Percentiles rank a stretch among this genome's conserved stretches.
These are phyloP conservation scores for Veloporphyrellus conicus DNA, from an alignment of 1,284 basidiomycete species.

Conservation along the genomic window DNA sequence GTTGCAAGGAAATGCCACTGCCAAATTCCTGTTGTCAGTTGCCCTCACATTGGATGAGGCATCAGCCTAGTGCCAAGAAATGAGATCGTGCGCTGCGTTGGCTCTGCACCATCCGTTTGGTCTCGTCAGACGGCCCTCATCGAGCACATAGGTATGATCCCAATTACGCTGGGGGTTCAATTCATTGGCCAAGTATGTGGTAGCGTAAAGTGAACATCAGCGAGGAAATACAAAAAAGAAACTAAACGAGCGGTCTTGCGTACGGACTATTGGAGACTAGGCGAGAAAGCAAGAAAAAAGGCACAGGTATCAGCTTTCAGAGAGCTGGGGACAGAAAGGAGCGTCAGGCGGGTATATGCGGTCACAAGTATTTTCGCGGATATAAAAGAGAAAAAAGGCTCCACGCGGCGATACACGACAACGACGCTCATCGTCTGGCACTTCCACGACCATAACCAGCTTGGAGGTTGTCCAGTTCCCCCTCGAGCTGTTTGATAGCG, in stretches of 20 bases:
- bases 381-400: neutral
- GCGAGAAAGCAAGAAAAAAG: neutral
- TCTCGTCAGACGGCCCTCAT: too few species aligned
- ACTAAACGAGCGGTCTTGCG: slow-evolving; percentile 26
- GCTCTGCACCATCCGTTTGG: too few species aligned
- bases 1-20: too few species aligned
- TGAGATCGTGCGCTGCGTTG: too few species aligned
- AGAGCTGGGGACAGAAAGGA: slow-evolving; percentile 16
- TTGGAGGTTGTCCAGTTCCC: slow-evolving; percentile 84
- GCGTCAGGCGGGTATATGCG: slow-evolving; percentile 27
- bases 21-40: too few species aligned
- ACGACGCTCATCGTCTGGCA: slow-evolving; percentile 53
- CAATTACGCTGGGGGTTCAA: neutral
- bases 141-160: too few species aligned
- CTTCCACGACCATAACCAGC: slow-evolving; percentile 79
- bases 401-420: slow-evolving; percentile 4
- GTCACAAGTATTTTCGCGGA: slow-evolving; percentile 5
- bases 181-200: slow-evolving; percentile 12
- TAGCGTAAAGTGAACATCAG: slow-evolving; percentile 13
- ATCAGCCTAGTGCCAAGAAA: too few species aligned
- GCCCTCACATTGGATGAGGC: too few species aligned
- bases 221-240: slow-evolving; percentile 3
- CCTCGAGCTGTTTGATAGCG: slow-evolving; percentile 86
- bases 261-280: slow-evolving; percentile 2
- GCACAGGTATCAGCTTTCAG: slow-evolving; percentile 5